Conservation (phyloP, 352 stramenopile genomes). For the Phytopythium litorale region DNA sequence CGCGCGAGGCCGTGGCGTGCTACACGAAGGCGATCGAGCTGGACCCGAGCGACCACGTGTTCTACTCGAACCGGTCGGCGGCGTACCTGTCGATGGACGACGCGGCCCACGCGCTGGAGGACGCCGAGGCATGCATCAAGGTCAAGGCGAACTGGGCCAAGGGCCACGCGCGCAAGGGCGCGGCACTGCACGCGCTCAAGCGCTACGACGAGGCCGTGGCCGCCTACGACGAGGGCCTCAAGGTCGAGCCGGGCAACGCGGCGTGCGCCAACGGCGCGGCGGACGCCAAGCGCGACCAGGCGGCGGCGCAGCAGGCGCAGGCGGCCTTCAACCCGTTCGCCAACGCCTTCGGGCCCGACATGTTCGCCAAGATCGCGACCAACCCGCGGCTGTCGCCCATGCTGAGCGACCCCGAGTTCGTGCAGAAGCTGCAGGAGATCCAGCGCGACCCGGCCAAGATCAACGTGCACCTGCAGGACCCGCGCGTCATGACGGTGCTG, state of each 20-base stretch:
- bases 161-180: conserved; percentile 97
- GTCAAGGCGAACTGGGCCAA: conserved; percentile 96
- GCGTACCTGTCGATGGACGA: conserved; percentile 95
- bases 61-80: conserved; percentile 98
- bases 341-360: conserved; percentile 93
- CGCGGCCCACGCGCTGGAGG: conserved; percentile 91
- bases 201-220: conserved; percentile 82
- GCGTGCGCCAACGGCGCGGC: conserved; percentile 91
- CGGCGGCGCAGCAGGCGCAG: conserved; percentile 30
- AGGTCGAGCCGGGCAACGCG: conserved; percentile 91
- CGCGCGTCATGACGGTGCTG: conserved; percentile 84
- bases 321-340: conserved; percentile 81
- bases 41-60: conserved; percentile 95
- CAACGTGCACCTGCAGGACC: conserved; percentile 75
- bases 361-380: conserved; percentile 91
- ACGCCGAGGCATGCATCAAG: conserved; percentile 95
- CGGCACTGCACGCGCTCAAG: conserved; percentile 93
- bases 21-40: conserved; percentile 97
- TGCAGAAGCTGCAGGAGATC: conserved; percentile 70
- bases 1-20: conserved; percentile 93
- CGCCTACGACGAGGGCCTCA: conserved; percentile 85
- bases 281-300: conserved; percentile 91
- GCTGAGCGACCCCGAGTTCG: conserved; percentile 92
- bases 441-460: conserved; percentile 76
- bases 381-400: conserved; percentile 87